Evolutionary conservation across 352 stramenopile genomes (phyloP), one percentile per base, ranked within the genome.

Genomic region (Pythium myriotylum): DNA sequence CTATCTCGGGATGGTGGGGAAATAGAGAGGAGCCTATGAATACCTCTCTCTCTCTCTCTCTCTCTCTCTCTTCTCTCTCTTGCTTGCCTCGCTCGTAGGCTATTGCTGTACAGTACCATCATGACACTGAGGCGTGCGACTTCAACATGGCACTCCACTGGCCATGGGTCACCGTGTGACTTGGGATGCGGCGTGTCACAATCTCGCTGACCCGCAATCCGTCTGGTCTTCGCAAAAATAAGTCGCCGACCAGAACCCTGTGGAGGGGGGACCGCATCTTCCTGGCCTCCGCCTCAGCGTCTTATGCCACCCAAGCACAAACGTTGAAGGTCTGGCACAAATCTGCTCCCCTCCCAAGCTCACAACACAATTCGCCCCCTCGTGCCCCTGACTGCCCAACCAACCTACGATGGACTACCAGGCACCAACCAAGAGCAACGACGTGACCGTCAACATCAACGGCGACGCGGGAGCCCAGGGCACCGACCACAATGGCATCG

Each of bases 401-500:
- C 16, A 14, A 24, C 56, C 29, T 24, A 66, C 47, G 42, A 89
- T 89, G 80, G 67, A 84, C 59, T 87, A 78, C 65, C 60, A 81
- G 56, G 74, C 77, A 19, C 79, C 77, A 9, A 84, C 70, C 50
- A 88, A 87, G 67, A 42, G 66, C 35, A 66, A 39, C 48, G 77
- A 86, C 19, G 74, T 88, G 32, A 73, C 32, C 24, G 70, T 88
- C 23, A 65, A 67, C 39, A 69, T 85, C 27, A 57, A 58, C 41
- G 61, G 72, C 61, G 62, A 68, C 39, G 66, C 66, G 50, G 54
- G 48, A n/a, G 55, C 16, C 35, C 59, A 78, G 12, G 81, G 79
- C 23, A 70, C 74, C 41, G 84, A 91, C 68, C 73, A 84, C 23
- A 91, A 91, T 57, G 84, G 79, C 10, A 73, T 92, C 53, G 65